Evolutionary conservation across 208 protist species (phyloP).

Genomic region (Wallacemonas sp.): DNA sequence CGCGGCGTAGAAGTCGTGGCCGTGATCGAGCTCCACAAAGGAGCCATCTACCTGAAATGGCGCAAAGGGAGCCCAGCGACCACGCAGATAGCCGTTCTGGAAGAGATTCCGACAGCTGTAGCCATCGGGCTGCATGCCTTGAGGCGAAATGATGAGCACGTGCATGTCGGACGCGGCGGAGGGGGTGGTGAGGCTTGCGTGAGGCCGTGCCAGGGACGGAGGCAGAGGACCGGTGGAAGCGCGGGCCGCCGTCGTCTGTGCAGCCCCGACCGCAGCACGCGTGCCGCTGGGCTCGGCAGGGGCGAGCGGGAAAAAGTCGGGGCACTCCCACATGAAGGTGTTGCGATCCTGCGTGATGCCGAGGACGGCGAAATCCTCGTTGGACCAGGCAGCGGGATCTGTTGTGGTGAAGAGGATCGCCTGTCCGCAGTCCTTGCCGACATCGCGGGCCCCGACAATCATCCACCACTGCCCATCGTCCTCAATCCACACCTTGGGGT

Average conservation of each 20-base stretch:
- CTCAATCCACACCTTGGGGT: conserved; percentile 39
- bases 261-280: no score
- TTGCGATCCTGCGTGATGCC: conserved; percentile 35
- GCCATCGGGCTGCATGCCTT: conserved; percentile 31
- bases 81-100: conserved; percentile 41
- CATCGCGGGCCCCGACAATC: conserved; percentile 39
- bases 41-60: conserved; percentile 25
- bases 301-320: conserved; percentile 37
- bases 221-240: no score
- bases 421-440: conserved; percentile 37
- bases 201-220: no score
- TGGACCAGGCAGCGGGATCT: conserved; percentile 35
- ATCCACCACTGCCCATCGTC: conserved; percentile 44
- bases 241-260: no score
- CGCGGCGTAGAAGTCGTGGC: conserved; percentile 45
- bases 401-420: conserved; percentile 36
- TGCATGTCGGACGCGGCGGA: neutral
- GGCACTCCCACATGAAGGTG: conserved; percentile 65
- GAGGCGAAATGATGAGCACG: conserved; percentile 38
- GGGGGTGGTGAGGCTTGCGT: neutral
- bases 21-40: conserved; percentile 42
- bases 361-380: conserved; percentile 31
- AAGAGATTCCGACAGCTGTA: conserved; percentile 46
- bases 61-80: conserved; percentile 39
- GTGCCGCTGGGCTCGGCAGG: no score